phyloP scores from a whole-genome alignment of 306 rosid genomes.

The Vigna unguiculata region DNA sequence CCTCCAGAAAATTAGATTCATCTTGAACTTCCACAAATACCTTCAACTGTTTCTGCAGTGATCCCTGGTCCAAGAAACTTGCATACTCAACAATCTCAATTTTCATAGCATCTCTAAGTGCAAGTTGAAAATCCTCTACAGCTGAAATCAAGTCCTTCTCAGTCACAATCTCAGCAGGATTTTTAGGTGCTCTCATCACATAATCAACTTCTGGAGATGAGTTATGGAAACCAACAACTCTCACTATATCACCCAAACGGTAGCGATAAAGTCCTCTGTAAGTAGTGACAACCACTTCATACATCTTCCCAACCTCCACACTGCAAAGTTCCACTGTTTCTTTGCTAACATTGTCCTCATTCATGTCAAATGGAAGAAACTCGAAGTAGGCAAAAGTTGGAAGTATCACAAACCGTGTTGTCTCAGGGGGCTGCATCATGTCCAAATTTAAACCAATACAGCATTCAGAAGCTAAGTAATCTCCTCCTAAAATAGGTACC shows the following conservation, averaged over 20 bases:
- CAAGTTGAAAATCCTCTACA: slow-evolving; percentile 52
- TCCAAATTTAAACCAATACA: slow-evolving; percentile 67
- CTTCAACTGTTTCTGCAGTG: slow-evolving; percentile 55
- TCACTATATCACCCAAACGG: slow-evolving; percentile 69
- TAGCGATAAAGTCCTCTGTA: slow-evolving; percentile 68
- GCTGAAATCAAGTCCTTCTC: slow-evolving; percentile 66
- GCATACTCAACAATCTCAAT: slow-evolving; percentile 63
- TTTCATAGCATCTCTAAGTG: slow-evolving; percentile 43
- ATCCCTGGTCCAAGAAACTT: slow-evolving; percentile 55
- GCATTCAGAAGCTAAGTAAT: slow-evolving; percentile 73
- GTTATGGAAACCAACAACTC: slow-evolving; percentile 64
- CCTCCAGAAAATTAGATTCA: slow-evolving; percentile 44
- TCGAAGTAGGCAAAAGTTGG: slow-evolving; percentile 79
- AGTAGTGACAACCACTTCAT: slow-evolving; percentile 73
- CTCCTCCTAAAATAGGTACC: slow-evolving; percentile 64
- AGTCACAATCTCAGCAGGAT: slow-evolving; percentile 55
- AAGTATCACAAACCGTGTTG: slow-evolving; percentile 57
- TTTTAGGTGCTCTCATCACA: slow-evolving; percentile 71
- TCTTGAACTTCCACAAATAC: slow-evolving; percentile 60
- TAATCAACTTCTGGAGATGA: slow-evolving; percentile 63
- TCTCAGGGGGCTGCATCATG: slow-evolving; percentile 60
- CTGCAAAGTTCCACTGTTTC: slow-evolving; percentile 59
- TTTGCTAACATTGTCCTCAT: slow-evolving; percentile 40
- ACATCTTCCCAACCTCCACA: slow-evolving; percentile 74
- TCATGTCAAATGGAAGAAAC: slow-evolving; percentile 70